phyloP scores from a whole-genome alignment of 139 green algal genomes.

The Astrephomene gubernaculifera region DNA sequence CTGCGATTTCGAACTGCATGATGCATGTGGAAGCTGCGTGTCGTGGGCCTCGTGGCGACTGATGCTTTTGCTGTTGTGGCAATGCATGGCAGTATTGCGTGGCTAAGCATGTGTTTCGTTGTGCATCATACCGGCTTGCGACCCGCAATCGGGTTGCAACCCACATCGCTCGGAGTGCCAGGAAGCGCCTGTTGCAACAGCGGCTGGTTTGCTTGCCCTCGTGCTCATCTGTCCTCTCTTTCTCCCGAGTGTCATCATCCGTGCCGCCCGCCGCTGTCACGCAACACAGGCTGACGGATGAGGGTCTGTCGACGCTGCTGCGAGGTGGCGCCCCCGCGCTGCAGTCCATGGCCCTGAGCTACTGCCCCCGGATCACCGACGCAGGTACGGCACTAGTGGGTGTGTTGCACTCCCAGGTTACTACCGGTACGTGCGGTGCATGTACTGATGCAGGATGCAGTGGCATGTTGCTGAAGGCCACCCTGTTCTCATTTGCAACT shows the following conservation, averaged over 20 bases:
- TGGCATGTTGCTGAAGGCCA: neutral
- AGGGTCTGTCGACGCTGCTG: neutral
- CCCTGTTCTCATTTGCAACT: neutral
- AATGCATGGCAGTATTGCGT: neutral
- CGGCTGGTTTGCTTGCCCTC: neutral
- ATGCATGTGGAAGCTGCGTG: neutral
- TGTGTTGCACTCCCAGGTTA: neutral
- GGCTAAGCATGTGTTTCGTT: neutral
- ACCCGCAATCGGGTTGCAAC: neutral
- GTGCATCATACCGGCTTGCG: neutral
- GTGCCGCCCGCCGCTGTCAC: neutral
- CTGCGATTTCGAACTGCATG: neutral
- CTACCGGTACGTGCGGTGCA: neutral
- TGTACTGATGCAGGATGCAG: neutral
- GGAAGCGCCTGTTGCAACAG: neutral
- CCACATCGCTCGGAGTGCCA: neutral
- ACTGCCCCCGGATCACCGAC: slow-evolving; percentile 8
- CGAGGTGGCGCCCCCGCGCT: slow-evolving; percentile 4
- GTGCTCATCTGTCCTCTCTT: neutral
- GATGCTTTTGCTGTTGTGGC: neutral
- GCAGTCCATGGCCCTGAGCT: neutral
- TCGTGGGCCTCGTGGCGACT: neutral
- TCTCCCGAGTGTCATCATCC: neutral
- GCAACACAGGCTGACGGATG: slow-evolving; percentile 5
- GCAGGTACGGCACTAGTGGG: neutral